Evolutionary conservation across 495 filamentous ascomycete genomes (phyloP).

Genomic region (Amphirosellinia nigrospora): DNA sequence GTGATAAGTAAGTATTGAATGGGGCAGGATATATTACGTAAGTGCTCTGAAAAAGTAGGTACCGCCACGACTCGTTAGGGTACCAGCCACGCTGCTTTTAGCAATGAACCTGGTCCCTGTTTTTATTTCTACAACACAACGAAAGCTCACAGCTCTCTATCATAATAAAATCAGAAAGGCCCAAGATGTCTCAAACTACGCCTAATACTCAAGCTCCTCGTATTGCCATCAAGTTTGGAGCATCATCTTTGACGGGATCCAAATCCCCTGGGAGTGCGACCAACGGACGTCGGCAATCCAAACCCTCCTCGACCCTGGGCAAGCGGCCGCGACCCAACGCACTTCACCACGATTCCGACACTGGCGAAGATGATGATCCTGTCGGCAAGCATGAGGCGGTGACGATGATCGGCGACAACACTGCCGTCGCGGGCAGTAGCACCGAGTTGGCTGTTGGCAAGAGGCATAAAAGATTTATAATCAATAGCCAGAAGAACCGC

Average conservation of each 20-base stretch:
- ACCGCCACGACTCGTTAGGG: neutral
- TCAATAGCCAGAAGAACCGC: constrained; percentile 68
- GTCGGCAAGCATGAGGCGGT: constrained; percentile 43
- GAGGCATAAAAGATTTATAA: constrained; percentile 55
- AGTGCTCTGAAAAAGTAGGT: neutral
- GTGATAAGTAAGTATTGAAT: neutral
- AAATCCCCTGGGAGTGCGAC: constrained; percentile 29
- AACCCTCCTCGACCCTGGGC: constrained; percentile 41
- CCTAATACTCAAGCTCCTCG: constrained; percentile 32
- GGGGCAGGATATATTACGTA: neutral
- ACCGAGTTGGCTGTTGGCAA: constrained; percentile 25
- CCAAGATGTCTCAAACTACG: constrained; percentile 32
- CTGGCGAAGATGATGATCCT: constrained; percentile 39
- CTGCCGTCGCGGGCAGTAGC: constrained; percentile 26
- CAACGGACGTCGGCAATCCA: constrained; percentile 39
- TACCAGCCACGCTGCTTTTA: neutral
- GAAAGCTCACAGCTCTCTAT: neutral
- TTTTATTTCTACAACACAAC: neutral
- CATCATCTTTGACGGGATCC: constrained; percentile 30
- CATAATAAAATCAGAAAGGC: neutral
- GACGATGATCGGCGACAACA: constrained; percentile 45
- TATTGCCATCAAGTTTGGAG: constrained; percentile 48
- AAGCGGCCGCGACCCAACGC: constrained; percentile 48
- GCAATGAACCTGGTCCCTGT: neutral
- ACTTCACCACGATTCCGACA: constrained; percentile 41